phyloP scores from a whole-genome alignment of 2,329 filamentous ascomycete genomes.

The Thelonectria rubi region DNA sequence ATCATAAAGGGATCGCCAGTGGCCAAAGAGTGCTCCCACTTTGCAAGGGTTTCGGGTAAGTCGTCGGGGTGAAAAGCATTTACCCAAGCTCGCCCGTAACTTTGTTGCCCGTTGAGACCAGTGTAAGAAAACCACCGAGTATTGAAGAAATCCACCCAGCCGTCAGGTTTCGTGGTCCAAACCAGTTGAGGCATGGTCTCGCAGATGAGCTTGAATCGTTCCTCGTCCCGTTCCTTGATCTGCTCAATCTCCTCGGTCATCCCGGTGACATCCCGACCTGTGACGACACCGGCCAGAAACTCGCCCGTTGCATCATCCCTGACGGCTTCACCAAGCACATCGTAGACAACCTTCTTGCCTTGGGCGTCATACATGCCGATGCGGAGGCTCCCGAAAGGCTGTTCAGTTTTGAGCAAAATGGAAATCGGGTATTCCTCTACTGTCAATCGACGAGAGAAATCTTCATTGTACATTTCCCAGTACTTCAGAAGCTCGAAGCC shows the following conservation, averaged over 20 bases:
- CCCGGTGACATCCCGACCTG: constrained; percentile 76
- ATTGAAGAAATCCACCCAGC: constrained; percentile 77
- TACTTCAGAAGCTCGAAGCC: constrained; percentile 66
- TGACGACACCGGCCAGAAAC: constrained; percentile 76
- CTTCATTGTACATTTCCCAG: constrained; percentile 71
- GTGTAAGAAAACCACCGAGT: constrained; percentile 84
- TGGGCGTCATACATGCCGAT: constrained; percentile 69
- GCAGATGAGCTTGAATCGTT: constrained; percentile 78
- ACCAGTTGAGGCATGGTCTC: constrained; percentile 78
- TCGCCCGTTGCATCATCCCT: constrained; percentile 73
- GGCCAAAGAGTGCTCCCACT: constrained; percentile 69
- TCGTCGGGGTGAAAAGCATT: constrained; percentile 77
- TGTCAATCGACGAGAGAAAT: constrained; percentile 68
- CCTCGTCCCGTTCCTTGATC: constrained; percentile 76
- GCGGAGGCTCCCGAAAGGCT: constrained; percentile 65
- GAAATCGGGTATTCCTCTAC: constrained; percentile 73
- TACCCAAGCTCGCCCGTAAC: constrained; percentile 69
- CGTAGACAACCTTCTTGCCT: constrained; percentile 65
- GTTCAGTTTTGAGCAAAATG: constrained; percentile 68
- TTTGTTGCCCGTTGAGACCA: constrained; percentile 69
- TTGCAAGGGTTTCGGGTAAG: constrained; percentile 59
- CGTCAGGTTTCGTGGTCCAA: constrained; percentile 76
- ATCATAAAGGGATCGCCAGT: constrained; percentile 75
- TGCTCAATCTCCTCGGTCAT: constrained; percentile 74
- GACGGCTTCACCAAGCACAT: constrained; percentile 73